Conservation (phyloP, 768 basidiomycete genomes). For the Leucogyrophana mollusca region DNA sequence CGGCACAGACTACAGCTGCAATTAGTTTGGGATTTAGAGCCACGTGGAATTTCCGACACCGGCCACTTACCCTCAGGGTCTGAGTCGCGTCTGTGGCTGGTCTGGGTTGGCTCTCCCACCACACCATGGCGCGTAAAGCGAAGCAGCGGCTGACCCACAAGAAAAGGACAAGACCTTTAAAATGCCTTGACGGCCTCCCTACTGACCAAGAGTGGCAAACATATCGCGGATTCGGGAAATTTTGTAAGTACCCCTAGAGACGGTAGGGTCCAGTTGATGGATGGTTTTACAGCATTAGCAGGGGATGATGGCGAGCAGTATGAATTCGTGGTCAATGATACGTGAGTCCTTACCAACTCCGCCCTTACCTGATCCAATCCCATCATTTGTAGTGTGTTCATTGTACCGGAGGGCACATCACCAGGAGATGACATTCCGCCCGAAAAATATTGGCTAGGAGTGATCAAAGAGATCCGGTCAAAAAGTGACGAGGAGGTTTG, state of each 20-base stretch:
- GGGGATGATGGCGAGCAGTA: constrained; percentile 13
- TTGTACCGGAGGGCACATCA: constrained; percentile 36
- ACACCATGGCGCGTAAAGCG: constrained; percentile 26
- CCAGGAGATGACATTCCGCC: constrained; percentile 26
- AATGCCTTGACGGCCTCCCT: constrained; percentile 1
- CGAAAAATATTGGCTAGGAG: constrained; percentile 52
- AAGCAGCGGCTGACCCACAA: constrained; percentile 12
- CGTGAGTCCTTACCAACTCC: constrained; percentile 26
- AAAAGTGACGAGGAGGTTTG: constrained; percentile 28
- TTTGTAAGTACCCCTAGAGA: constrained; percentile 8
- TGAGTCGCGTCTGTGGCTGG: not conserved
- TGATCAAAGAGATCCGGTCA: constrained; percentile 44
- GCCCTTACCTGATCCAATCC: not conserved
- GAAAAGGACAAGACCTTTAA: constrained; percentile 10
- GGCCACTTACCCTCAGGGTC: no score
- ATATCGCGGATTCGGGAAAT: constrained; percentile 6
- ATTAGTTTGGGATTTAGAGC: no score
- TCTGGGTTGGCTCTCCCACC: not conserved
- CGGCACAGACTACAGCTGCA: no score
- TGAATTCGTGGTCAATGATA: constrained; percentile 30
- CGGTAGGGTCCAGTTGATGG: constrained; percentile 12
- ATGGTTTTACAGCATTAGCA: constrained; percentile 9
- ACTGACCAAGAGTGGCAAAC: constrained; percentile 11
- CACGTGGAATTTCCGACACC: no score
- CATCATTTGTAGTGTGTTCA: constrained; percentile 32